A percentile compares a stretch with the other conserved stretches of the same genome.
These are phyloP conservation scores for Penicillium decumbens DNA, from an alignment of 2,329 filamentous ascomycete species.

Conservation along the genomic window DNA sequence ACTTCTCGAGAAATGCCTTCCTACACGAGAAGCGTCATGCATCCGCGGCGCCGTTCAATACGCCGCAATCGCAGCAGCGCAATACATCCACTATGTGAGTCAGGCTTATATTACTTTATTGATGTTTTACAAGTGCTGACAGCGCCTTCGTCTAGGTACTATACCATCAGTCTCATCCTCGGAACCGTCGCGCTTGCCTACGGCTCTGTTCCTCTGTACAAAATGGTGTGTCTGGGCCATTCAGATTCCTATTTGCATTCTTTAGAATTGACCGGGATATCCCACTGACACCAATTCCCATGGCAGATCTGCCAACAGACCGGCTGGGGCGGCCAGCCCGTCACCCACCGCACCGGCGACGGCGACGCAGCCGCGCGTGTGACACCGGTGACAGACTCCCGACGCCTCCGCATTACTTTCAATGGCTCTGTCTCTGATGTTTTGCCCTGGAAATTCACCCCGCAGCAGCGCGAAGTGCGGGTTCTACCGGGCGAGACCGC, in stretches of 20 bases:
- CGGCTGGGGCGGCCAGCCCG: slow-evolving; percentile 85
- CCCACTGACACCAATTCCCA: not conserved
- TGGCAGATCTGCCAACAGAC: slow-evolving; percentile 49
- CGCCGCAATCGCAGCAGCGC: slow-evolving; percentile 40
- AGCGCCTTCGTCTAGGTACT: slow-evolving; percentile 48
- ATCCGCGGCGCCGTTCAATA: slow-evolving; percentile 32
- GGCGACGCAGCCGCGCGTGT: slow-evolving; percentile 71
- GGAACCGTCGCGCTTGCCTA: slow-evolving; percentile 61
- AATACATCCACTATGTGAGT: slow-evolving; percentile 54
- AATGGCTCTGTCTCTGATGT: slow-evolving; percentile 92
- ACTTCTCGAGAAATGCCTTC: slow-evolving; percentile 33
- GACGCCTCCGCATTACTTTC: slow-evolving; percentile 91
- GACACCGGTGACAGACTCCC: slow-evolving; percentile 71
- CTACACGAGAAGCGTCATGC: slow-evolving; percentile 25
- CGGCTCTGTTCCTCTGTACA: slow-evolving; percentile 63
- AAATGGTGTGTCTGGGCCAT: slow-evolving; percentile 50
- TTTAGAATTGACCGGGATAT: not conserved
- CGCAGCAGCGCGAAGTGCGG: slow-evolving; percentile 92
- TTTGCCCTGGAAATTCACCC: slow-evolving; percentile 93
- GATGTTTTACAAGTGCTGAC: slow-evolving; percentile 3
- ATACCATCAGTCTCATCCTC: slow-evolving; percentile 58
- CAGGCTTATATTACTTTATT: slow-evolving; percentile 1
- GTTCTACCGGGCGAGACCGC: slow-evolving; percentile 95
- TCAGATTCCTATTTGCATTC: not conserved
- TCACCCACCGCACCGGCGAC: slow-evolving; percentile 65